These are phyloP conservation scores for Barnettozyma salicaria DNA, from an alignment of 805 yeast genomes.

Conservation along the genomic window DNA sequence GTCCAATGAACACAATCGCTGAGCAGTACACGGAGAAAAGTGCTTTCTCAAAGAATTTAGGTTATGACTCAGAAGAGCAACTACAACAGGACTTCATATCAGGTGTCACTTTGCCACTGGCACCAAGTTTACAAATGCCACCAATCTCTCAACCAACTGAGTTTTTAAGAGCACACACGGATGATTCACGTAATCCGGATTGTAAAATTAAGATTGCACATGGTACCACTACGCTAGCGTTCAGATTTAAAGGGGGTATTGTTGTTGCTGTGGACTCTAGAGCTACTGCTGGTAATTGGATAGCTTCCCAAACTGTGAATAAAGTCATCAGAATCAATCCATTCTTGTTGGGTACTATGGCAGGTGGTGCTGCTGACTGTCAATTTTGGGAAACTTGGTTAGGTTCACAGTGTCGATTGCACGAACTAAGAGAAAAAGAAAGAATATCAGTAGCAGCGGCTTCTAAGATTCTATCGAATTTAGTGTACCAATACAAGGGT, in stretches of 20 bases:
- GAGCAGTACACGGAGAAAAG: conserved; percentile 19
- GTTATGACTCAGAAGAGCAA: conserved; percentile 27
- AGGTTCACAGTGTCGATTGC: conserved; percentile 92
- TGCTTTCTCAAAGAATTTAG: conserved; percentile 12
- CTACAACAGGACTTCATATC: conserved; percentile 31
- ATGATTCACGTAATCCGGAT: conserved; percentile 87
- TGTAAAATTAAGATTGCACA: conserved; percentile 95
- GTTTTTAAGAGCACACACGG: conserved; percentile 95
- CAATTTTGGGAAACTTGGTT: conserved; percentile 99
- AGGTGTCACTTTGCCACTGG: conserved; percentile 30
- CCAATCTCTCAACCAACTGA: conserved; percentile 87
- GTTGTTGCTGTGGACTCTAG: conserved; percentile 96
- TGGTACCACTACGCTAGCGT: conserved; percentile 98
- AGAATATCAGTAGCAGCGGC: conserved; percentile 96
- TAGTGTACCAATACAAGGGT: conserved; percentile 92
- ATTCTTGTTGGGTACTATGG: conserved; percentile 92
- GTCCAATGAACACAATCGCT: conserved; percentile 25
- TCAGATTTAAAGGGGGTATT: conserved; percentile 93
- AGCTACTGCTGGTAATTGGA: conserved; percentile 97
- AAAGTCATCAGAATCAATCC: conserved; percentile 97
- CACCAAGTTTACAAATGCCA: conserved; percentile 67
- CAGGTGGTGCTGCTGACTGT: conserved; percentile 99
- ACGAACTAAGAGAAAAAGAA: conserved; percentile 90
- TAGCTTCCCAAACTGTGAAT: conserved; percentile 96
- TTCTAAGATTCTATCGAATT: conserved; percentile 82